phyloP scores from a whole-genome alignment of 2,329 filamentous ascomycete genomes.

The Scopulariopsis brevicaulis region DNA sequence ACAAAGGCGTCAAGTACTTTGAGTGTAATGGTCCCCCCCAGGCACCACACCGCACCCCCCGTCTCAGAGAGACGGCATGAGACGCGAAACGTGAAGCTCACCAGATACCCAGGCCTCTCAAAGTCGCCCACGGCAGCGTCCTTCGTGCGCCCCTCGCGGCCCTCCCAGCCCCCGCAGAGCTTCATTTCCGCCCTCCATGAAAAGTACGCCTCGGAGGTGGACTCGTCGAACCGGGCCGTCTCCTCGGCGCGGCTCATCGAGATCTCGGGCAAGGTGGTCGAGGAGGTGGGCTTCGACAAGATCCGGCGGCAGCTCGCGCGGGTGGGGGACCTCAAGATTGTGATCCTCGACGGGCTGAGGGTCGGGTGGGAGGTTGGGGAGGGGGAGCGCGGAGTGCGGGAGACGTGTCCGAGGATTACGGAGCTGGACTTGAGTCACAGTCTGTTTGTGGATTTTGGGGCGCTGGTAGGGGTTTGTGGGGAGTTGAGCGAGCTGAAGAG shows the following conservation, averaged over 20 bases:
- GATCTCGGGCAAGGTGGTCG: constrained; percentile 71
- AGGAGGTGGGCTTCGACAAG: constrained; percentile 94
- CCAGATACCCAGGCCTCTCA: constrained; percentile 35
- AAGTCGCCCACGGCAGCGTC: constrained; percentile 64
- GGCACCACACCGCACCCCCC: not conserved
- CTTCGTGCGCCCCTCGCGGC: constrained; percentile 71
- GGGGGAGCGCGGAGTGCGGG: constrained; percentile 22
- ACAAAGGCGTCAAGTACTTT: constrained; percentile 74
- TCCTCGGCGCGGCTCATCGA: constrained; percentile 36
- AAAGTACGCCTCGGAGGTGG: constrained; percentile 66
- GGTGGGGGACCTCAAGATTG: constrained; percentile 65
- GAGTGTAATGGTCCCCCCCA: constrained; percentile 43
- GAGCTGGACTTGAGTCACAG: constrained; percentile 84
- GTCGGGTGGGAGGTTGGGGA: constrained; percentile 30
- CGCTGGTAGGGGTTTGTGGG: constrained; percentile 60
- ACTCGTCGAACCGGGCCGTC: constrained; percentile 5
- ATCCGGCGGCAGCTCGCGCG: constrained; percentile 69
- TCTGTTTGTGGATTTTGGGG: constrained; percentile 55
- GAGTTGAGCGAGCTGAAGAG: constrained; percentile 55
- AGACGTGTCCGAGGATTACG: constrained; percentile 53
- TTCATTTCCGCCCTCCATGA: constrained; percentile 71
- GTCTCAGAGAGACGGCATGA: not conserved
- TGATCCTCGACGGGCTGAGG: constrained; percentile 69
- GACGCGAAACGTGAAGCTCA: constrained; percentile 1
- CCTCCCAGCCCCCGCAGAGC: constrained; percentile 53